Evolutionary conservation across 1,284 basidiomycete genomes (phyloP).

Genomic region (Boletellus dicymbophilus): DNA sequence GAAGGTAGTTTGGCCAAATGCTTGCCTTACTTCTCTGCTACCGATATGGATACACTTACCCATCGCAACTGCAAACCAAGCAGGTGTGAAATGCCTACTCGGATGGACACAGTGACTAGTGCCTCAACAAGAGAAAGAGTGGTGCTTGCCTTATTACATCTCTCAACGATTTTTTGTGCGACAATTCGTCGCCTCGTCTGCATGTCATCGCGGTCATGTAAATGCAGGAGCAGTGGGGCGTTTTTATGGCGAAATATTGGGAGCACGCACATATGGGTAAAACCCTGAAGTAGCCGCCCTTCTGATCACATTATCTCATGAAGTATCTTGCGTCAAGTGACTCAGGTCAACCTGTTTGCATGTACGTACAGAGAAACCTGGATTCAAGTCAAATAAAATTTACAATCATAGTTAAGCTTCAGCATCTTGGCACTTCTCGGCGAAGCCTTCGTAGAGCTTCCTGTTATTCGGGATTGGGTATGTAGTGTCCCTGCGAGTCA

Average conservation of each 20-base stretch:
- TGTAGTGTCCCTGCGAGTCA: too few species aligned
- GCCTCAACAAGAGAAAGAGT: background rate
- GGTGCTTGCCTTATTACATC: slow-evolving; percentile 25
- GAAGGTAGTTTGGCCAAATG: background rate
- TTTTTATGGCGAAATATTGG: background rate
- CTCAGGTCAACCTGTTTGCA: too few species aligned
- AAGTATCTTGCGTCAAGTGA: background rate
- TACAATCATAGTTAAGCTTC: too few species aligned
- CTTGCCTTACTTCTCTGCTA: background rate
- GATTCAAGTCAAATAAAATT: too few species aligned
- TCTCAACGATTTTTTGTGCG: slow-evolving; percentile 15
- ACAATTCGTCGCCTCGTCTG: background rate
- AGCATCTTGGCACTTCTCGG: too few species aligned
- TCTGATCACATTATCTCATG: too few species aligned
- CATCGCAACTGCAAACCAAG: slow-evolving; percentile 56
- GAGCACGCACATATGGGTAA: background rate
- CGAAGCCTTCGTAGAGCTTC: too few species aligned
- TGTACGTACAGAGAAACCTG: too few species aligned
- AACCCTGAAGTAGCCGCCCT: too few species aligned
- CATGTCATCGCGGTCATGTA: background rate
- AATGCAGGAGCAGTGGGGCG: background rate
- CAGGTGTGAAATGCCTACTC: slow-evolving; percentile 44
- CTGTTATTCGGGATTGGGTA: too few species aligned
- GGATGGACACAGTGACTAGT: background rate
- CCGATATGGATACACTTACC: slow-evolving; percentile 37